Evolutionary conservation across 2,329 filamentous ascomycete species (phyloP).

Genomic region (Samsoniella hepiali): DNA sequence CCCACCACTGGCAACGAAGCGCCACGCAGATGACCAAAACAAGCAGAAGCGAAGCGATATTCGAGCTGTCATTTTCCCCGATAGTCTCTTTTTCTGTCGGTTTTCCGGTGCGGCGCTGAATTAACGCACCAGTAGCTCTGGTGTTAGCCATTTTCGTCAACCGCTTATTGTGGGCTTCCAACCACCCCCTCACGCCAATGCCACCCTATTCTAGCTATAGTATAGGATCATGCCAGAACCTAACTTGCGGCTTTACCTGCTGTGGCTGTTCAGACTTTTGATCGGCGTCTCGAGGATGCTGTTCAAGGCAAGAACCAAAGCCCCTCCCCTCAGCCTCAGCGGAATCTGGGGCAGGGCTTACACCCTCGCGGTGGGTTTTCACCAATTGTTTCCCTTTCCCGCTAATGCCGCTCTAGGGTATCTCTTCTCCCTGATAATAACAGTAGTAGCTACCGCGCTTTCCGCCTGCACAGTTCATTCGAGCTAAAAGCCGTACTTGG

Average conservation of each 20-base stretch:
- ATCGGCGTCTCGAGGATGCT: not conserved
- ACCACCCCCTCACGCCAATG: slow-evolving; percentile 7
- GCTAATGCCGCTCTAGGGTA: not conserved
- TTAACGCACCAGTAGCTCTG: not conserved
- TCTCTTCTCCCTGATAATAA: not conserved
- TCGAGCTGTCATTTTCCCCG: not conserved
- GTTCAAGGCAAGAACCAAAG: not conserved
- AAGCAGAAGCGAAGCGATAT: not conserved
- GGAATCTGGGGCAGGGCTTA: not conserved
- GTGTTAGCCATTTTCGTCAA: not conserved
- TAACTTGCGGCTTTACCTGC: not conserved
- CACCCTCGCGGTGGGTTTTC: not conserved
- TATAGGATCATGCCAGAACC: not conserved
- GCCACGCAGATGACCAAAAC: not conserved
- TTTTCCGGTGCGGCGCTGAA: not conserved
- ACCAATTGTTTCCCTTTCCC: not conserved
- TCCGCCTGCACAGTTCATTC: not conserved
- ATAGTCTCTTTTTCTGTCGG: not conserved
- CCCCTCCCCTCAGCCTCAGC: not conserved
- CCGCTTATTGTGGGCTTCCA: not conserved
- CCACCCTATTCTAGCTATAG: not conserved
- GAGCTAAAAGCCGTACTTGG: not conserved
- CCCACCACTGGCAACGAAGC: not conserved
- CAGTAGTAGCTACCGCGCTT: not conserved
- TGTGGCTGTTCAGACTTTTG: not conserved